These are phyloP conservation scores for Capsaspora owczarzaki DNA, from an alignment of 78 protist species.

Conservation along the genomic window DNA sequence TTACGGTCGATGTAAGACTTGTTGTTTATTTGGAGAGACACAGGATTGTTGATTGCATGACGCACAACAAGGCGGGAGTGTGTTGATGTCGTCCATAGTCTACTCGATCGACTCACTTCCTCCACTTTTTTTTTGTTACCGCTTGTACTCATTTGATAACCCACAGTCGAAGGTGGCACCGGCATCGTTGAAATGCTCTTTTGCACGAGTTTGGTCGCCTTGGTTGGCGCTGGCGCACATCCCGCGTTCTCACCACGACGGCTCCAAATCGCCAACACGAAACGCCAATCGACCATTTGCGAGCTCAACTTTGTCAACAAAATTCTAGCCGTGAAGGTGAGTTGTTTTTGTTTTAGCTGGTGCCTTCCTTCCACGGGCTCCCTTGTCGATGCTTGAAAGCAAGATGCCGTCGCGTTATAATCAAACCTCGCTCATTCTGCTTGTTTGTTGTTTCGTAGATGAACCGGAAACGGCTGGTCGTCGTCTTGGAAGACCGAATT, in stretches of 20 bases:
- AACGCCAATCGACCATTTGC: constrained; percentile 15
- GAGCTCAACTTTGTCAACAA: constrained; percentile 1
- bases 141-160: no score
- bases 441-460: neutral
- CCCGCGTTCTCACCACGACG: constrained; percentile 54
- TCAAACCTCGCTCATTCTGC: neutral
- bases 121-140: no score
- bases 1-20: constrained; percentile 39
- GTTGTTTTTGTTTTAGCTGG: neutral
- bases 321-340: constrained; percentile 16
- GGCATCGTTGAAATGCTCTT: constrained; percentile 89
- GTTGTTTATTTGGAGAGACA: neutral
- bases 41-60: no score
- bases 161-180: constrained; percentile 74
- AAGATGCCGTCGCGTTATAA: neutral
- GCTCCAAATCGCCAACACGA: constrained; percentile 56
- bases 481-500: neutral
- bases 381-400: no score
- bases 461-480: neutral
- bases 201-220: constrained; percentile 81
- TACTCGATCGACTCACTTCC: no score
- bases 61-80: no score
- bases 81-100: no score
- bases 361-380: neutral
- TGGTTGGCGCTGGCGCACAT: constrained; percentile 83